A percentile compares a stretch with the other conserved stretches of the same genome.
Conservation (phyloP, 108 stramenopile genomes). For the Nitzschia sp. region DNA sequence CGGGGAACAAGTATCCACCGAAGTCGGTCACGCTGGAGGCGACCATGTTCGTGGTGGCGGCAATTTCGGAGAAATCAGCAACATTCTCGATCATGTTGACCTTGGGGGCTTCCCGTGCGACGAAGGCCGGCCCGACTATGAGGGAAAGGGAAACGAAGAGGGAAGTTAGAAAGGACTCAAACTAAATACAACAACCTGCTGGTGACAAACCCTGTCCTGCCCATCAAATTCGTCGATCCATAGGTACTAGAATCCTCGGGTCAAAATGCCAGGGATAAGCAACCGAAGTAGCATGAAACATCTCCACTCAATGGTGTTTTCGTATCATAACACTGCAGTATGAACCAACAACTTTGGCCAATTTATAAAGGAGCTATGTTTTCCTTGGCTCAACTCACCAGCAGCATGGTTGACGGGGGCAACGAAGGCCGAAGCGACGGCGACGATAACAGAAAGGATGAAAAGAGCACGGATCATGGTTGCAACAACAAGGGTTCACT, state of each 20-base stretch:
- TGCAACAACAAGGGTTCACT: slow-evolving; percentile 17
- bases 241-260: no score
- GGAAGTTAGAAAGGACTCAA: neutral
- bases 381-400: slow-evolving; percentile 32
- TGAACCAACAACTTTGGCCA: no score
- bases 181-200: neutral
- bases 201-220: neutral
- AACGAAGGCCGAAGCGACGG: slow-evolving; percentile 84
- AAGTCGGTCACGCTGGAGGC: slow-evolving; percentile 68
- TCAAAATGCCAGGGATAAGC: no score
- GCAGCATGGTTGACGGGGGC: slow-evolving; percentile 69
- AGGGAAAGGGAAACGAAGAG: neutral
- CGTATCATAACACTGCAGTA: no score
- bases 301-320: no score
- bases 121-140: slow-evolving; percentile 45
- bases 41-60: slow-evolving; percentile 66
- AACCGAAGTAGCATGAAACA: no score
- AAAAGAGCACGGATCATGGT: slow-evolving; percentile 64
- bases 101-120: slow-evolving; percentile 56
- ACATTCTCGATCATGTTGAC: slow-evolving; percentile 68
- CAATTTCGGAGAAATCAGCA: slow-evolving; percentile 57
- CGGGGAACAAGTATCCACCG: slow-evolving; percentile 84
- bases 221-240: no score
- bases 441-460: slow-evolving; percentile 75
- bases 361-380: no score